Conservation (phyloP, 1,139 yeast genomes). For the Suhomyces terraborum region DNA sequence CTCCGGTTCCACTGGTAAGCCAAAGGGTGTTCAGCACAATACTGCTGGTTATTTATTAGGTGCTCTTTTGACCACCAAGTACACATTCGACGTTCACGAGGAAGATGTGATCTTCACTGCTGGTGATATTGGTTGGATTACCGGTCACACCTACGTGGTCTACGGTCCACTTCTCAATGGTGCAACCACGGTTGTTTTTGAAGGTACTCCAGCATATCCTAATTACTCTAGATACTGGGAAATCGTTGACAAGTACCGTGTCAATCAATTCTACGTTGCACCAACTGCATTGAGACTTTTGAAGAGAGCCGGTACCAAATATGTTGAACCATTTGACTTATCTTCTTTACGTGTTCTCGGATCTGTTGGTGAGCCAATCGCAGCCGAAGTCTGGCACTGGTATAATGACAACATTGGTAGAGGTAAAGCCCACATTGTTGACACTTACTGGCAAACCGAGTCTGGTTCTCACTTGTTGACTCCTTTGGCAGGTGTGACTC, state of each 20-base stretch:
- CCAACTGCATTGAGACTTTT: conserved; percentile 85
- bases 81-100: conserved; percentile 74
- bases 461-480: conserved; percentile 74
- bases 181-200: conserved; percentile 80
- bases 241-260: conserved; percentile 73
- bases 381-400: conserved; percentile 95
- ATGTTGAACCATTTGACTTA: conserved; percentile 64
- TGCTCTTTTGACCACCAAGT: conserved; percentile 68
- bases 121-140: conserved; percentile 89
- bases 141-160: conserved; percentile 82
- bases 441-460: conserved; percentile 86
- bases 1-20: conserved; percentile 71
- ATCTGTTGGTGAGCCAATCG: conserved; percentile 91
- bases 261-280: conserved; percentile 84
- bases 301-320: conserved; percentile 78
- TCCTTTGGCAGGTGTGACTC: conserved; percentile 72
- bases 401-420: conserved; percentile 78
- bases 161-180: conserved; percentile 81
- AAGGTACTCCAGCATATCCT: conserved; percentile 87
- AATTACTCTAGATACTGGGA: conserved; percentile 81
- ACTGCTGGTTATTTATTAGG: conserved; percentile 81
- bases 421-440: conserved; percentile 70
- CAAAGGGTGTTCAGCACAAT: conserved; percentile 70
- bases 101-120: conserved; percentile 78
- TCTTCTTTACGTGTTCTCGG: conserved; percentile 73